These are phyloP conservation scores for Citrus sinensis DNA, from an alignment of 345 rosid genomes.

Conservation along the genomic window DVS_A1.0 CM039169.1:2699501-2700000, in stretches of 20 bases:
- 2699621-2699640: too few species aligned
- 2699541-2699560: too few species aligned
- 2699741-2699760: not conserved
- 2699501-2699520: too few species aligned
- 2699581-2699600: too few species aligned
- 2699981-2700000: not conserved
- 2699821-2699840: slow-evolving; percentile 1
- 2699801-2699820: not conserved
- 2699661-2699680: too few species aligned
- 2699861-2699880: not conserved
- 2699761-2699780: not conserved
- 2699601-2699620: too few species aligned
- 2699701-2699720: too few species aligned
- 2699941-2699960: not conserved
- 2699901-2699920: not conserved
- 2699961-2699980: not conserved
- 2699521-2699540: too few species aligned
- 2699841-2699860: slow-evolving; percentile 2
- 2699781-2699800: not conserved
- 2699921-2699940: not conserved
- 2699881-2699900: not conserved
- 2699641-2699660: too few species aligned
- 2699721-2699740: not conserved
- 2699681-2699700: too few species aligned
- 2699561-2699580: too few species aligned